Evolutionary conservation across 2,329 filamentous ascomycete species (phyloP), one percentile per base, ranked within the genome.

Genomic region (Neonectria hederae): DNA sequence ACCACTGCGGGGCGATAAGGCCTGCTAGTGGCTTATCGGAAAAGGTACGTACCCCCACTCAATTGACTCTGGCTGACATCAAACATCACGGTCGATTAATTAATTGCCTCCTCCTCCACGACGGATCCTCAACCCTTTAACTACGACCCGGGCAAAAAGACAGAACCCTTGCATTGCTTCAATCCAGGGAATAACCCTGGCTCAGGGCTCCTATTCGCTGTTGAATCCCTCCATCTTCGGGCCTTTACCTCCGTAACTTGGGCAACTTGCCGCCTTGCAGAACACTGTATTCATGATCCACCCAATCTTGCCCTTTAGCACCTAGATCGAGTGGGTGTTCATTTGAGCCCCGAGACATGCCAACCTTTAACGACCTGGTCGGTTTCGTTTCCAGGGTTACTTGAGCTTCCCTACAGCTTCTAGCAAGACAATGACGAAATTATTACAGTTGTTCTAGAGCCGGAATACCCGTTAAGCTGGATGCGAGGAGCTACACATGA

Each of bases 1-100:
- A 30, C 53, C 30, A 46, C 56, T 73, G 72, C 70, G 72, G 72
- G 72, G 72, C 72, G 71, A 74, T 73, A 73, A 73, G 69, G 53
- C 35, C 38, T 57, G 13, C 26, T 48, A 26, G 21, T 30, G 42
- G 57, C 62, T 73, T 73, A 73, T 73, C 71, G 38, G 21, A 6
- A 35, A 40, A 38, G 62, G 59, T 71, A 73, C 71, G 71, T 73
- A 70, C 59, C 59, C n/a, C 28, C 40, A 21, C 35, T 26, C 38
- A 43, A 38, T 38, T 17, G 35, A n/a, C 14, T 38, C 35, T n/a
- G 19, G 14, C 38, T 58, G 60, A 63, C 60, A 59, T 48, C 54
- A 53, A 19, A 45, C 32, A 55, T 35, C 54, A 24, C n/a, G 22
- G 40, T 10, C 40, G 22, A 14, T 42, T 46, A n/a, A n/a, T n/a